Evolutionary conservation across 495 filamentous ascomycete species (phyloP).

Genomic region (Penicillium macrosclerotiorum): DNA sequence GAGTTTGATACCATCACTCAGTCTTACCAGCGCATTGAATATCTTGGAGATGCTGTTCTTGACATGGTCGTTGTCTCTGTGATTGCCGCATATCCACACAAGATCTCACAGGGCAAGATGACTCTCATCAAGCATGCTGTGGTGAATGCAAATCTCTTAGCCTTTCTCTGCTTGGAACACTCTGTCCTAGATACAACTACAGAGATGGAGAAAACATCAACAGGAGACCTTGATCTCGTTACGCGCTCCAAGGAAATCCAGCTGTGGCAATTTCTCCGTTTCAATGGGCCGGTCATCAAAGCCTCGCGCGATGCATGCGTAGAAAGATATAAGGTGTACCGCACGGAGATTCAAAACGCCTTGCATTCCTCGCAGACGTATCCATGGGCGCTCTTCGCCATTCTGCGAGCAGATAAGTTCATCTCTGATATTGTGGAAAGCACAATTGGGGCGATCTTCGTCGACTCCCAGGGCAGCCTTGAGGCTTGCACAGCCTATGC

Average conservation of each 20-base stretch:
- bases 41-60: slow-evolving; percentile 83
- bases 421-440: slow-evolving; percentile 85
- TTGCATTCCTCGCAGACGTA: slow-evolving; percentile 52
- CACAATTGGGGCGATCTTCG: slow-evolving; percentile 78
- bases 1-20: slow-evolving; percentile 45
- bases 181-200: slow-evolving; percentile 14
- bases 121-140: slow-evolving; percentile 70
- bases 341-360: slow-evolving; percentile 47
- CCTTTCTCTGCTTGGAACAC: slow-evolving; percentile 68
- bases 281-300: slow-evolving; percentile 45
- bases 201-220: slow-evolving; percentile 5
- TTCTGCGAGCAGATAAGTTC: slow-evolving; percentile 71
- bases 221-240: not conserved
- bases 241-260: slow-evolving; percentile 22
- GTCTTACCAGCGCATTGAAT: slow-evolving; percentile 87
- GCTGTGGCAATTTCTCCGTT: slow-evolving; percentile 71
- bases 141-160: slow-evolving; percentile 85
- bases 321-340: slow-evolving; percentile 46
- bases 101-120: slow-evolving; percentile 64
- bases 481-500: slow-evolving; percentile 54
- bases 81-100: slow-evolving; percentile 43
- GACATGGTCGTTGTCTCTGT: slow-evolving; percentile 69
- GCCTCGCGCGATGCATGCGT: slow-evolving; percentile 43
- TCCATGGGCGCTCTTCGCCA: slow-evolving; percentile 72
- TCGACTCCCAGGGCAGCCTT: slow-evolving; percentile 68